These are phyloP conservation scores for Akanthomyces lecanii DNA, from an alignment of 2,329 filamentous ascomycete species.

Conservation along the genomic window DNA sequence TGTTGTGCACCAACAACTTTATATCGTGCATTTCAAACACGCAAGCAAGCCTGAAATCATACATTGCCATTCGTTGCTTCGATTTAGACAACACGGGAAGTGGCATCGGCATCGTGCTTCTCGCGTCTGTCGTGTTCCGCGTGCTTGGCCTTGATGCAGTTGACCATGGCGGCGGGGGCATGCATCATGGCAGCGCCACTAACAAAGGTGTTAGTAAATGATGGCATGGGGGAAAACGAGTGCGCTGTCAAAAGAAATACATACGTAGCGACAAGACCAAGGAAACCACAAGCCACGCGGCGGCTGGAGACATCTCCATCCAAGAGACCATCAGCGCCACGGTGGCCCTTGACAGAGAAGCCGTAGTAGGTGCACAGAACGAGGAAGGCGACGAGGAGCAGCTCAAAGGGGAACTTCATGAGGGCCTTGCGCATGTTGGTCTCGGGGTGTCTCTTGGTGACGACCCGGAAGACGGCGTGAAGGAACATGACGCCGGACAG, in stretches of 20 bases:
- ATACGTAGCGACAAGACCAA: conserved; percentile 9
- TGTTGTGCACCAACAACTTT: neutral
- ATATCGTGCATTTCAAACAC: neutral
- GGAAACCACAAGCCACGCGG: conserved; percentile 13
- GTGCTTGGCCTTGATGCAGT: conserved; percentile 13
- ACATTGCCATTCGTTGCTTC: neutral
- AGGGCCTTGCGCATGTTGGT: conserved; percentile 11
- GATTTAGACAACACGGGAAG: neutral
- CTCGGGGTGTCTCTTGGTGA: neutral
- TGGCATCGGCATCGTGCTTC: conserved; percentile 9
- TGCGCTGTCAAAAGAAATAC: neutral
- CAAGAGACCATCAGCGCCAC: neutral
- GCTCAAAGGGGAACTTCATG: conserved; percentile 1
- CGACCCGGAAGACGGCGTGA: neutral
- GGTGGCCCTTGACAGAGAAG: conserved; percentile 1
- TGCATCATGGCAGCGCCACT: conserved; percentile 8
- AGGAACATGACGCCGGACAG: conserved; percentile 2
- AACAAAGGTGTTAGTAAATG: neutral
- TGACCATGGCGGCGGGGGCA: conserved; percentile 12
- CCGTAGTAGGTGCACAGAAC: conserved; percentile 6
- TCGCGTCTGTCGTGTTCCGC: neutral
- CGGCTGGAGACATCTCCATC: conserved; percentile 7
- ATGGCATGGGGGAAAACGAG: too few species aligned
- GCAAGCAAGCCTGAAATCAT: neutral
- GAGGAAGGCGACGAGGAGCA: conserved; percentile 1